A percentile compares a stretch with the other conserved stretches of the same genome.
phyloP scores from a whole-genome alignment of 768 basidiomycete genomes.

The Russula vinacea region DNA sequence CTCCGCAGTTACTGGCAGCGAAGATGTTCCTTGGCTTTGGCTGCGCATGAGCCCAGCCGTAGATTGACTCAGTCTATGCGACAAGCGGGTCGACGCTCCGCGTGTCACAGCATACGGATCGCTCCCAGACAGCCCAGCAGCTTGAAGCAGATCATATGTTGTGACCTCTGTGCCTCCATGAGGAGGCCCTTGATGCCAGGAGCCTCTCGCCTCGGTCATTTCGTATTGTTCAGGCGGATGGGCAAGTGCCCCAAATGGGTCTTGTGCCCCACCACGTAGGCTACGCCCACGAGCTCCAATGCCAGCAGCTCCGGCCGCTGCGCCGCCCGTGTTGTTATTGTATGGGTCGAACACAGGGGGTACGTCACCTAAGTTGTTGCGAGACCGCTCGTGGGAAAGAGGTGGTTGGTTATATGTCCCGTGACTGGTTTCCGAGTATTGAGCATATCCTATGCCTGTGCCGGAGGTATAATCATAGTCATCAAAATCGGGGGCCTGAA shows the following conservation, averaged over 20 bases:
- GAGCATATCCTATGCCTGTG: conserved; percentile 33
- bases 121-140: conserved; percentile 20
- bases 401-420: conserved; percentile 52
- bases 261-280: conserved; percentile 35
- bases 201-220: conserved; percentile 28
- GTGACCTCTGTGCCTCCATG: neutral
- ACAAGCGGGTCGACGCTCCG: conserved; percentile 15
- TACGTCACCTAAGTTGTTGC: conserved; percentile 53
- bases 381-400: conserved; percentile 41
- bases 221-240: conserved; percentile 33
- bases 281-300: conserved; percentile 39
- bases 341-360: conserved; percentile 40
- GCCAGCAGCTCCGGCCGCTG: conserved; percentile 40
- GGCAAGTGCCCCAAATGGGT: conserved; percentile 43
- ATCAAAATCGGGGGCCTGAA: conserved; percentile 48
- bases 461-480: conserved; percentile 42
- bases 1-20: conserved; percentile 20
- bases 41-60: conserved; percentile 15
- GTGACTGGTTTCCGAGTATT: conserved; percentile 51
- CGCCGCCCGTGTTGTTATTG: conserved; percentile 31
- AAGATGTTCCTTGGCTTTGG: conserved; percentile 30
- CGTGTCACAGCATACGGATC: conserved; percentile 30
- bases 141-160: conserved; percentile 25
- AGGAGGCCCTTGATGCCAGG: conserved; percentile 19
- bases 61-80: conserved; percentile 2